Percentiles rank a stretch among this genome's conserved stretches.
Evolutionary conservation across 1,139 yeast species (phyloP).

Genomic region (Scheffersomyces segobiensis): DNA sequence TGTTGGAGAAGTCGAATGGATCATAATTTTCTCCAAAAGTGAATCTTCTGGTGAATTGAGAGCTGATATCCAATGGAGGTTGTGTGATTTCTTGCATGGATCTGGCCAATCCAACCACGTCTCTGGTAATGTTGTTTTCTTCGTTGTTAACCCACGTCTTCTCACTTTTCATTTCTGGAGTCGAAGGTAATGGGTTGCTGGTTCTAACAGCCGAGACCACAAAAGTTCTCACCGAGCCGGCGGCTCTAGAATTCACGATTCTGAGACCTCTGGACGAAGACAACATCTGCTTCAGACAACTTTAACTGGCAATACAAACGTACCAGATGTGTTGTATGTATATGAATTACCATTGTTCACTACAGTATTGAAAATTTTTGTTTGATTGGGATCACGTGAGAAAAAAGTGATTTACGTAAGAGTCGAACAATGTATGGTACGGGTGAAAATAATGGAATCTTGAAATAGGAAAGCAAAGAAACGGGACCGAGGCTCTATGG

Average conservation of each 20-base stretch:
- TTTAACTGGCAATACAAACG: background rate
- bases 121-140: conserved; percentile 14
- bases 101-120: conserved; percentile 32
- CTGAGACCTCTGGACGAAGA: background rate
- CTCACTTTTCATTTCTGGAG: conserved; percentile 34
- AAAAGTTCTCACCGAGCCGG: conserved; percentile 5
- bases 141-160: conserved; percentile 27
- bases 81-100: conserved; percentile 27
- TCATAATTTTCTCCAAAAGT: conserved; percentile 54
- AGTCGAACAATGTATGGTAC: too few species aligned
- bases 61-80: conserved; percentile 27
- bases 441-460: background rate
- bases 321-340: background rate
- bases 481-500: background rate
- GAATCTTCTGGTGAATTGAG: conserved; percentile 42
- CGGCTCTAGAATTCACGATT: background rate
- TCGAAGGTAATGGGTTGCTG: conserved; percentile 22
- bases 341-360: background rate
- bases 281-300: background rate
- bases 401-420: too few species aligned
- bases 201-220: conserved; percentile 4
- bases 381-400: background rate
- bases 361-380: background rate
- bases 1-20: conserved; percentile 70
- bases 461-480: background rate